Percentiles rank a stretch among this genome's conserved stretches.
Conservation (phyloP, 176 grass and related monocot species). For the Eragrostis nindensis region DNA sequence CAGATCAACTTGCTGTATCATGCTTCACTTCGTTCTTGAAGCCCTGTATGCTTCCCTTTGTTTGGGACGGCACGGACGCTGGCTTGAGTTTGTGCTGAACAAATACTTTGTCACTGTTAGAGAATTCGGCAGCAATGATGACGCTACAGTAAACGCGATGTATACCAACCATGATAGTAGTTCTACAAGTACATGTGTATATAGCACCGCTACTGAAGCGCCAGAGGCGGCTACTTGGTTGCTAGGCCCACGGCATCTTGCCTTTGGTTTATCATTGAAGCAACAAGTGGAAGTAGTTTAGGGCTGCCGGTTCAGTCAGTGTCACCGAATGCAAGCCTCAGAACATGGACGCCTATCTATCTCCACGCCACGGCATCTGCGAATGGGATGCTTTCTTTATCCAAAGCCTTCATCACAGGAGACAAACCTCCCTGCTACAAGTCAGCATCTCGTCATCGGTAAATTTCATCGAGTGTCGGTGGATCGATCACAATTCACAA, state of each 20-base stretch:
- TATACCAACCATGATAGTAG: not conserved
- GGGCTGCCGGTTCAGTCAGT: not conserved
- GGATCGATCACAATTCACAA: not conserved
- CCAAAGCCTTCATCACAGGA: not conserved
- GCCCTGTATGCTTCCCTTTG: not conserved
- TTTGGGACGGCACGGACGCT: not conserved
- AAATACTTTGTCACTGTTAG: not conserved
- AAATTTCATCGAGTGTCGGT: not conserved
- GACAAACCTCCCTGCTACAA: not conserved
- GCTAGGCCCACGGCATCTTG: not conserved
- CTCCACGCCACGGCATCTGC: not conserved
- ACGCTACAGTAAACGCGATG: not conserved
- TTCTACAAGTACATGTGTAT: not conserved
- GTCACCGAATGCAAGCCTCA: not conserved
- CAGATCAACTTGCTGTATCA: not conserved
- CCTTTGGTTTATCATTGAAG: conserved; percentile 4
- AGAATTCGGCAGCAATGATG: not conserved
- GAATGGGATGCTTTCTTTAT: not conserved
- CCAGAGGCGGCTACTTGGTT: not conserved
- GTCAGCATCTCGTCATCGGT: not conserved
- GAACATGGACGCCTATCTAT: too few species aligned
- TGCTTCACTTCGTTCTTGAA: not conserved
- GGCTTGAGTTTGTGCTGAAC: not conserved
- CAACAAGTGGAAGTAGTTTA: not conserved
- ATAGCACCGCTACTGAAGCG: not conserved